phyloP scores from a whole-genome alignment of 1,284 basidiomycete genomes.

The Ustilago lituana region DNA sequence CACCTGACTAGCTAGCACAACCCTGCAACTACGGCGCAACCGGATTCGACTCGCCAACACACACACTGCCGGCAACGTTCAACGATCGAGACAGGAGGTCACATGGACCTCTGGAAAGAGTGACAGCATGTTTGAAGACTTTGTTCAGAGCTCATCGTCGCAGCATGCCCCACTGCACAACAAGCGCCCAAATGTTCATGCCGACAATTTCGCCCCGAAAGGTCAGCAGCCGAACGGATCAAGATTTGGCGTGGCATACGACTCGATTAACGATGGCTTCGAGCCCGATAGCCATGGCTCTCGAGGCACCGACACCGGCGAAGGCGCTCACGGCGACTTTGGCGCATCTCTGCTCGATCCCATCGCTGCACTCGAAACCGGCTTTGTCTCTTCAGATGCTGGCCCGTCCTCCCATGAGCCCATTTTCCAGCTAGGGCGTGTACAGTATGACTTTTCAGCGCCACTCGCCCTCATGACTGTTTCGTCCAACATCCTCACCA shows the following conservation, averaged over 20 bases:
- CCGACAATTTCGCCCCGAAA: background rate
- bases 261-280: constrained; percentile 38
- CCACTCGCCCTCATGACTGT: constrained; percentile 61
- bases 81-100: too few relatives aligned
- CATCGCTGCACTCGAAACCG: constrained; percentile 56
- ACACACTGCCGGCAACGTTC: too few relatives aligned
- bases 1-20: too few relatives aligned
- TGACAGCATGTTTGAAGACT: constrained; percentile 45
- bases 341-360: constrained; percentile 33
- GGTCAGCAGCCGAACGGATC: constrained; percentile 5
- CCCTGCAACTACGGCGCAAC: too few relatives aligned
- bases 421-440: constrained; percentile 64
- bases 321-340: constrained; percentile 17
- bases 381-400: constrained; percentile 56
- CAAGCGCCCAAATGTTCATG: background rate
- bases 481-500: constrained; percentile 61
- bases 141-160: constrained; percentile 48
- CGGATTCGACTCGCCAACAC: too few relatives aligned
- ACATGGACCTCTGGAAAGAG: background rate
- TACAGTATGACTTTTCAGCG: constrained; percentile 65
- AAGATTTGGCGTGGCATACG: constrained; percentile 5
- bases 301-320: background rate
- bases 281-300: constrained; percentile 8
- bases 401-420: constrained; percentile 39
- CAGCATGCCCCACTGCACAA: constrained; percentile 8